Conservation (phyloP, 1,284 basidiomycete genomes). For the Cryptococcus sp. region DNA sequence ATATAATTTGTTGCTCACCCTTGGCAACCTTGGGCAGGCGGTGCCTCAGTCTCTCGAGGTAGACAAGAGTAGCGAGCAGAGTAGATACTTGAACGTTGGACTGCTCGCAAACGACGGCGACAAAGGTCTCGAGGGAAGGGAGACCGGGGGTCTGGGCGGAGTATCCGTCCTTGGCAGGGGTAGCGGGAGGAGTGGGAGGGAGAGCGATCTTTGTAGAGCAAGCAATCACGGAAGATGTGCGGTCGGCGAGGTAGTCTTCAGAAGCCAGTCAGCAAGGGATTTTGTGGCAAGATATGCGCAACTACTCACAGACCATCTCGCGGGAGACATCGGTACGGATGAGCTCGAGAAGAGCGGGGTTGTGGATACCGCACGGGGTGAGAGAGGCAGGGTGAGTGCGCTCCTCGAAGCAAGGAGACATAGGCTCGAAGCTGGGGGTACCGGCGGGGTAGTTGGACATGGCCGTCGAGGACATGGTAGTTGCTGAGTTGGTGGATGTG, state of each 20-base stretch:
- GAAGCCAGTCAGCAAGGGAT: constrained; percentile 7
- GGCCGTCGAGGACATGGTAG: constrained; percentile 24
- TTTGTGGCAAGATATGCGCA: neutral
- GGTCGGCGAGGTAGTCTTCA: constrained; percentile 52
- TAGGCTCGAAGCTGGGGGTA: constrained; percentile 44
- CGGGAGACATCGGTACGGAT: constrained; percentile 72
- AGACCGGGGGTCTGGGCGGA: constrained; percentile 61
- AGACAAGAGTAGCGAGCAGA: constrained; percentile 87
- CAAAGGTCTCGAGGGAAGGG: constrained; percentile 84
- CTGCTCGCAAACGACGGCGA: constrained; percentile 76
- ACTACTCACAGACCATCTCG: constrained; percentile 70
- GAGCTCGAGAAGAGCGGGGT: constrained; percentile 74
- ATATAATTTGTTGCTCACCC: constrained; percentile 58
- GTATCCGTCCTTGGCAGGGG: constrained; percentile 26
- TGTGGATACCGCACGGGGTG: constrained; percentile 67
- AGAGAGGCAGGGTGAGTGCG: constrained; percentile 64
- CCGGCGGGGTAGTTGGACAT: constrained; percentile 35
- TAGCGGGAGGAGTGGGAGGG: constrained; percentile 31
- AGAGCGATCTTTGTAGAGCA: constrained; percentile 47
- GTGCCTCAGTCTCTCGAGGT: constrained; percentile 81
- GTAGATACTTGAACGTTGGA: constrained; percentile 92
- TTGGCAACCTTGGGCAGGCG: constrained; percentile 83
- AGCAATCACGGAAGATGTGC: constrained; percentile 52
- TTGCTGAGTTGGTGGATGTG: neutral
- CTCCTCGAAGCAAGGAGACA: constrained; percentile 51